phyloP scores from a whole-genome alignment of 192 early-diverging fungal species.

The Coemansia sp. region DNA sequence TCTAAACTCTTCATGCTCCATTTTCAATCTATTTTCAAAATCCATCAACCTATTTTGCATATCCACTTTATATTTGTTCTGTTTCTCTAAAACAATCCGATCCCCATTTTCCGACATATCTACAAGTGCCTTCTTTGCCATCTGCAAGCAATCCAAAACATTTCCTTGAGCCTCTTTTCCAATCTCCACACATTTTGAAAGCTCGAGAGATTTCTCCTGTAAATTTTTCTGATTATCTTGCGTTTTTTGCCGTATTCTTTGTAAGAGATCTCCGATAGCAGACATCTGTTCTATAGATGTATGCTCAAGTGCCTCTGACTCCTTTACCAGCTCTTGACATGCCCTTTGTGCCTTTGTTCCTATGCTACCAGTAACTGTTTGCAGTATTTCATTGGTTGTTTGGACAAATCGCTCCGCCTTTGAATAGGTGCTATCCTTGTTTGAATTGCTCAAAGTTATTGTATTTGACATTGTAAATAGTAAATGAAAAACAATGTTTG shows the following conservation, averaged over 20 bases:
- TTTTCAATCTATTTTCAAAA: conserved; percentile 16
- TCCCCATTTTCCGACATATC: too few relatives aligned
- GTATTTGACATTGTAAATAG: too few relatives aligned
- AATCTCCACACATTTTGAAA: too few relatives aligned
- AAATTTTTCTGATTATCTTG: neutral
- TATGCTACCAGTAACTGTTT: conserved; percentile 1
- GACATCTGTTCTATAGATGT: conserved; percentile 6
- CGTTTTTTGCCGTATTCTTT: neutral
- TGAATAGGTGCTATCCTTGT: too few relatives aligned
- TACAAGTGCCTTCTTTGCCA: too few relatives aligned
- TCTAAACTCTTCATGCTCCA: conserved; percentile 23
- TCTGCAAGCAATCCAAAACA: too few relatives aligned
- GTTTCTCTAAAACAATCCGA: too few relatives aligned
- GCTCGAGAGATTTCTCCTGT: too few relatives aligned
- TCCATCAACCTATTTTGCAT: conserved; percentile 7
- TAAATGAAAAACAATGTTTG: too few relatives aligned
- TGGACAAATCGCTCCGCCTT: conserved; percentile 7
- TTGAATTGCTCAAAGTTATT: too few relatives aligned
- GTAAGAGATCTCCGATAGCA: neutral
- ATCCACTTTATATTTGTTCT: conserved; percentile 3
- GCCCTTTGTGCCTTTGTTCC: conserved; percentile 6
- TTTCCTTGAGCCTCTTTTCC: too few relatives aligned
- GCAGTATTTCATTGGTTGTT: conserved; percentile 3
- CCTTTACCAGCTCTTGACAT: conserved; percentile 5
- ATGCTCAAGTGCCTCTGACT: conserved; percentile 4